These are phyloP conservation scores for Neurospora sp. DNA, from an alignment of 495 filamentous ascomycete genomes.

Conservation along the genomic window DNA sequence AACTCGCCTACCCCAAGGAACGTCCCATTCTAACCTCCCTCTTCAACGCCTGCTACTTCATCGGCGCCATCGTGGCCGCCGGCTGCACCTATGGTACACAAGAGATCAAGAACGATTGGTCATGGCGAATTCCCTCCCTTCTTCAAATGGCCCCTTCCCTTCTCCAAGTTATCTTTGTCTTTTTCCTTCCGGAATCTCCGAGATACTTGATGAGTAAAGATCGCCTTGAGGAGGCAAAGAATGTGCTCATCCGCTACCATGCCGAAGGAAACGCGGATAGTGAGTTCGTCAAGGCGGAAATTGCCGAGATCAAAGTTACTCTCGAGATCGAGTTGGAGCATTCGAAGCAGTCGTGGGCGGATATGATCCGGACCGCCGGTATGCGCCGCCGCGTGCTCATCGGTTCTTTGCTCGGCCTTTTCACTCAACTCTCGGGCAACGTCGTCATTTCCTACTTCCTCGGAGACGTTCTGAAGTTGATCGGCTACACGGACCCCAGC, in stretches of 20 bases:
- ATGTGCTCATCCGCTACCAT: constrained; percentile 51
- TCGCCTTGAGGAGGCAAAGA: constrained; percentile 45
- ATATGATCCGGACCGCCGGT: constrained; percentile 44
- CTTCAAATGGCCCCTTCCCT: constrained; percentile 45
- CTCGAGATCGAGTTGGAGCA: constrained; percentile 47
- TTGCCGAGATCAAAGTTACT: constrained; percentile 50
- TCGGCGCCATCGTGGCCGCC: constrained; percentile 52
- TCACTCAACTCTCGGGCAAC: constrained; percentile 57
- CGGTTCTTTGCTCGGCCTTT: constrained; percentile 46
- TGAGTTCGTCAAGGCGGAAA: constrained; percentile 47
- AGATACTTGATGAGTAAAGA: constrained; percentile 52
- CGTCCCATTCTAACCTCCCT: constrained; percentile 53
- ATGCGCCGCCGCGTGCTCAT: constrained; percentile 49
- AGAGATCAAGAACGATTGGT: constrained; percentile 45
- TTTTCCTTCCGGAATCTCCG: constrained; percentile 50
- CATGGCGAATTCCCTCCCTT: constrained; percentile 54
- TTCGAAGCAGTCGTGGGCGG: constrained; percentile 46
- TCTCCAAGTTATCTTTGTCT: constrained; percentile 46
- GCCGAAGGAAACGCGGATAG: constrained; percentile 48
- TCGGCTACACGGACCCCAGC: constrained; percentile 40
- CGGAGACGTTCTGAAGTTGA: constrained; percentile 39
- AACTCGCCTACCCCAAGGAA: constrained; percentile 56
- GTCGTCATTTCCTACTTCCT: constrained; percentile 53
- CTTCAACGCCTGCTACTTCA: constrained; percentile 57
- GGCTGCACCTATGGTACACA: constrained; percentile 49